These are phyloP conservation scores for Protostelium mycophagum DNA, from an alignment of 78 protist genomes.

Conservation along the genomic window DNA sequence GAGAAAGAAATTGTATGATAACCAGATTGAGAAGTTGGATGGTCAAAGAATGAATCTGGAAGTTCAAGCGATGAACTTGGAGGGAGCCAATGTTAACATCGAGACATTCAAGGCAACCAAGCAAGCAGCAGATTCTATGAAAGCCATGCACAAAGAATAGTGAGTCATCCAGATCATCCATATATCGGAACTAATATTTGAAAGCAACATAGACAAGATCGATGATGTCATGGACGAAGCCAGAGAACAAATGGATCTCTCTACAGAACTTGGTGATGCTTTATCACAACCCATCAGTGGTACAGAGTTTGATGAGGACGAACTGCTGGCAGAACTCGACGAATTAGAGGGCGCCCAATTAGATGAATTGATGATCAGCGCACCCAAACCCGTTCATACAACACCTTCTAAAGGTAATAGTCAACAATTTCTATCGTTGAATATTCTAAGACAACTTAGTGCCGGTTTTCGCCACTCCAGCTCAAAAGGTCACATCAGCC, in stretches of 20 bases:
- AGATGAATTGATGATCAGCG: neutral
- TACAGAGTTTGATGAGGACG: neutral
- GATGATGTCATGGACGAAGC: neutral
- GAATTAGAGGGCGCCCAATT: too few species aligned
- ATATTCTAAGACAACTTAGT: too few species aligned
- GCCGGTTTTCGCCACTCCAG: too few species aligned
- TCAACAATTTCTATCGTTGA: too few species aligned
- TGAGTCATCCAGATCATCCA: neutral
- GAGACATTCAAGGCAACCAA: neutral
- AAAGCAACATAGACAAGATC: neutral
- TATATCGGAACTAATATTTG: neutral
- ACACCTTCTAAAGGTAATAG: neutral
- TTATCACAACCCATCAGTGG: neutral
- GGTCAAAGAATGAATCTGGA: neutral
- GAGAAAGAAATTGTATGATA: neutral
- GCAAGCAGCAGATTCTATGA: neutral
- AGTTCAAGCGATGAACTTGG: neutral
- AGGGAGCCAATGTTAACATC: neutral
- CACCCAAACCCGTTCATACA: neutral
- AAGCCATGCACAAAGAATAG: neutral
- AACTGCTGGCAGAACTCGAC: neutral
- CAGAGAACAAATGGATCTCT: neutral
- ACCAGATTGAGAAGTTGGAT: neutral
- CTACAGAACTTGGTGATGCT: neutral
- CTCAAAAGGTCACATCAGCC: neutral